Evolutionary conservation across 352 stramenopile species (phyloP), one percentile per base, ranked within the genome.

Genomic region (Pseudoperonospora humuli): DNA sequence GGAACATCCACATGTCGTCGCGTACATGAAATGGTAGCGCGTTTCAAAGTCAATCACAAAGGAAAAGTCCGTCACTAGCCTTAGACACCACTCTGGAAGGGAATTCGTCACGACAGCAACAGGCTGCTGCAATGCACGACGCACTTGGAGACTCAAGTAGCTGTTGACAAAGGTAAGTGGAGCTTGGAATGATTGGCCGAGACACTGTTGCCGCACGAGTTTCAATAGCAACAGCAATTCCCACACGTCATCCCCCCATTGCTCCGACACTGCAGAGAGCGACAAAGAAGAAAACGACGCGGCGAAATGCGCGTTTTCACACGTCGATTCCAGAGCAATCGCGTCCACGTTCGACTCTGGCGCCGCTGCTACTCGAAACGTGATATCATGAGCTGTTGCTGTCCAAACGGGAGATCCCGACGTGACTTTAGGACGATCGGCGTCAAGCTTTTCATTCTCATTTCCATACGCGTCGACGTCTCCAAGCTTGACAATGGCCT

Each of bases 31-130:
- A 49, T 84, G 67, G 27, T 66, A 75, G 0, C 70, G 62, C 23
- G 72, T 86, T 1, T 83, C 70, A 37, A 77, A 79, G 11, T 80
- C 60, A n/a, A 89, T 45, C 14, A 83, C 61, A 36, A 86, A 86
- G 15, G 67, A 39, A 38, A 75, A 85, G 6, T 80, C 51, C 7
- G 74, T 47, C 17, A 85, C 52, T 11, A 89, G 25, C 6, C 59
- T 61, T 27, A 67, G 73, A 39, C 57, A 71, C 72, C 74, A 85
- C n/a, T 37, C 18, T 1, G 77, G 77, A 4, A 89, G 57, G 8
- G 61, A 63, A 21, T 83, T 69, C 4, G 72, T 78, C 27, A 85
- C 74, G 9, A 89, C 74, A n/a, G 62, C 52, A 20, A 85, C 43
- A 17, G 77, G 74, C 25, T 84, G 67, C 29, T 73, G 54, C 42